Conservation (phyloP, 192 early-diverging fungal genomes). For the Geosiphon pyriformis region DNA sequence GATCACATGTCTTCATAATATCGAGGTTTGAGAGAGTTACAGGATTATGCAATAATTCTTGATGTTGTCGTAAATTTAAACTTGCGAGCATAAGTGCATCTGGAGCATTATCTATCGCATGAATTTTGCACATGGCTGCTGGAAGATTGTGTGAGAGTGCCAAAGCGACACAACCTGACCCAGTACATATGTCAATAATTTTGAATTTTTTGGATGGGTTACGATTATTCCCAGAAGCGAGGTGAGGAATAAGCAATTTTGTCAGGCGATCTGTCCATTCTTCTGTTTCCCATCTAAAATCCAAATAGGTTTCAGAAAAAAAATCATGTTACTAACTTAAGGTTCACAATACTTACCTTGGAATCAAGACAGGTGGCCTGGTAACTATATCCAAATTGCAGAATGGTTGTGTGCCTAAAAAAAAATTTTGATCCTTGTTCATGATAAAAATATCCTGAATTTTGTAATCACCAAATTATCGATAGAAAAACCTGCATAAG, state of each 20-base stretch:
- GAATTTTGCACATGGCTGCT: constrained; percentile 35
- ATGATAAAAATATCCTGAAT: background rate
- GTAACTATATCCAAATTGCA: constrained; percentile 65
- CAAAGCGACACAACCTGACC: constrained; percentile 79
- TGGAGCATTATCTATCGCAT: constrained; percentile 62
- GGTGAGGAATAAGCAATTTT: constrained; percentile 35
- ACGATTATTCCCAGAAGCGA: background rate
- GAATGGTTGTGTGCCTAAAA: constrained; percentile 75
- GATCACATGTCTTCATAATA: constrained; percentile 3
- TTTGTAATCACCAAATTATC: too few species aligned
- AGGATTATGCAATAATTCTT: constrained; percentile 30
- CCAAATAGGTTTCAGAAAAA: background rate
- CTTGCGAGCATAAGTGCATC: constrained; percentile 58
- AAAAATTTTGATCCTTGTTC: background rate
- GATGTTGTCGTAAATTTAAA: constrained; percentile 42
- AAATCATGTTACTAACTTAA: too few species aligned
- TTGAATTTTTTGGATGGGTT: constrained; percentile 35
- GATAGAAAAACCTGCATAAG: too few species aligned
- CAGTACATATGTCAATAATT: constrained; percentile 85
- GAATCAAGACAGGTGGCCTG: constrained; percentile 77
- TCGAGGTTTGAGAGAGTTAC: constrained; percentile 29
- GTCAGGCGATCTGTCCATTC: constrained; percentile 75
- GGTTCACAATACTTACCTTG: constrained; percentile 44
- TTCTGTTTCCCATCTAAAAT: constrained; percentile 82
- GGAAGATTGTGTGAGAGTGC: constrained; percentile 59